Evolutionary conservation across 2,329 filamentous ascomycete species (phyloP).

Genomic region (Botrytis fragariae): DNA sequence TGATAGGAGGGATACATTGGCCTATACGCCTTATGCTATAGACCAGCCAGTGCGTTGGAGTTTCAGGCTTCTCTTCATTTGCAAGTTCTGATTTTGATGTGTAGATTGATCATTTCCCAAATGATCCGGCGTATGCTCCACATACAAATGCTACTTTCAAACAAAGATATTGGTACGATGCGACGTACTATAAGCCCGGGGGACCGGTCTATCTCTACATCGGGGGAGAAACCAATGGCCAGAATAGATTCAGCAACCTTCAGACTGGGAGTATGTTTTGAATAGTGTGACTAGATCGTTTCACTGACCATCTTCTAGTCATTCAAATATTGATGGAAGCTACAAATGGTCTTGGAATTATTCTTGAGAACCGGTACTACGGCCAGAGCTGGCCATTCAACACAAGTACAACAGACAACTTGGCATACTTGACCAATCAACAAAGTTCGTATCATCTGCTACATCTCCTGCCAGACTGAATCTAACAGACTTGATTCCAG

Average conservation of each 20-base stretch:
- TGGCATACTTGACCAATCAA: conserved; percentile 50
- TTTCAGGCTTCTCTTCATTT: not conserved
- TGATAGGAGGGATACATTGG: not conserved
- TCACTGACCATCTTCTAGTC: conserved; percentile 39
- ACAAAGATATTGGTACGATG: conserved; percentile 55
- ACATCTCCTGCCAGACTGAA: not conserved
- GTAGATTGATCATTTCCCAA: conserved; percentile 48
- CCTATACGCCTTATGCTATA: conserved; percentile 24
- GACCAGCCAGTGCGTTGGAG: conserved; percentile 27
- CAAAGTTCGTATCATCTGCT: conserved; percentile 40
- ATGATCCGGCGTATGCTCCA: conserved; percentile 42
- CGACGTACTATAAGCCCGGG: conserved; percentile 52
- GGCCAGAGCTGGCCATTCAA: conserved; percentile 49
- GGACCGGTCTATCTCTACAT: conserved; percentile 51
- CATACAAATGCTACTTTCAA: conserved; percentile 50
- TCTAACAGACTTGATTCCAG: conserved; percentile 20
- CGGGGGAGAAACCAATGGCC: conserved; percentile 45
- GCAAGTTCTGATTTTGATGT: conserved; percentile 14
- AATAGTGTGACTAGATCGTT: conserved; percentile 9
- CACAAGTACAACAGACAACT: conserved; percentile 48
- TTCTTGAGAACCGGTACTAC: conserved; percentile 53
- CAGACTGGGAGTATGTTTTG: conserved; percentile 40
- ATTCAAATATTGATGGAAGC: conserved; percentile 54
- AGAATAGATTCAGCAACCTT: conserved; percentile 41
- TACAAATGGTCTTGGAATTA: conserved; percentile 53